A percentile compares a stretch with the other conserved stretches of the same genome.
phyloP scores from a whole-genome alignment of 176 grass and related monocot species.

The Eragrostis nindensis region DNA sequence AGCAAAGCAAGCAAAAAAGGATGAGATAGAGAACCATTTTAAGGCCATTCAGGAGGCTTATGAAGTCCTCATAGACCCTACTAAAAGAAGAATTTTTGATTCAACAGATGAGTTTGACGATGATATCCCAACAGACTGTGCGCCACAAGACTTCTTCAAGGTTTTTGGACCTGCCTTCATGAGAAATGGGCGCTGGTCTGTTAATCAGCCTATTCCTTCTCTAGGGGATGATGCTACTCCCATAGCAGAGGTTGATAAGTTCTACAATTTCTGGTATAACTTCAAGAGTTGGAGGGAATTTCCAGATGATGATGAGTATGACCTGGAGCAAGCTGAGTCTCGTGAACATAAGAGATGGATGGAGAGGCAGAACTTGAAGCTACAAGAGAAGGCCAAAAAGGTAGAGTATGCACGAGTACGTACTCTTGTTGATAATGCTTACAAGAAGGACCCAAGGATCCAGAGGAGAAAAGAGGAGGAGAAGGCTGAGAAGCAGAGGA shows the following conservation, averaged over 20 bases:
- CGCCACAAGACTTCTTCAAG: constrained; percentile 94
- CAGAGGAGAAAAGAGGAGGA: constrained; percentile 85
- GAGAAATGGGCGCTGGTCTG: constrained; percentile 95
- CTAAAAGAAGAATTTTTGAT: constrained; percentile 92
- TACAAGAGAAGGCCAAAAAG: constrained; percentile 92
- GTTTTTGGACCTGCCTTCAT: constrained; percentile 95
- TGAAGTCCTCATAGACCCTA: constrained; percentile 91
- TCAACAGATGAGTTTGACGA: constrained; percentile 99
- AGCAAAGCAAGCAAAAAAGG: constrained; percentile 85
- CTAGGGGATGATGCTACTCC: constrained; percentile 77
- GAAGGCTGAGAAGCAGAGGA: constrained; percentile 90
- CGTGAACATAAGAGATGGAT: constrained; percentile 99
- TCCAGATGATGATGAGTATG: constrained; percentile 89
- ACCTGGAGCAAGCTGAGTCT: constrained; percentile 96
- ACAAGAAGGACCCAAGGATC: constrained; percentile 90
- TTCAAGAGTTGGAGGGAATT: constrained; percentile 99
- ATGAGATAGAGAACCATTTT: constrained; percentile 96
- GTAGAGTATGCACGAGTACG: constrained; percentile 70
- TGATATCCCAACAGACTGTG: constrained; percentile 95
- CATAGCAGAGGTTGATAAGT: constrained; percentile 74
- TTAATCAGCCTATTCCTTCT: constrained; percentile 73
- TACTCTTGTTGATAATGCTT: constrained; percentile 90
- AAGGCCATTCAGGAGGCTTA: constrained; percentile 95
- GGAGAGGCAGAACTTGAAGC: constrained; percentile 92
- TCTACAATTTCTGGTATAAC: constrained; percentile 96